Conservation (phyloP, 495 filamentous ascomycete species). For the Venustampulla echinocandica region DNA sequence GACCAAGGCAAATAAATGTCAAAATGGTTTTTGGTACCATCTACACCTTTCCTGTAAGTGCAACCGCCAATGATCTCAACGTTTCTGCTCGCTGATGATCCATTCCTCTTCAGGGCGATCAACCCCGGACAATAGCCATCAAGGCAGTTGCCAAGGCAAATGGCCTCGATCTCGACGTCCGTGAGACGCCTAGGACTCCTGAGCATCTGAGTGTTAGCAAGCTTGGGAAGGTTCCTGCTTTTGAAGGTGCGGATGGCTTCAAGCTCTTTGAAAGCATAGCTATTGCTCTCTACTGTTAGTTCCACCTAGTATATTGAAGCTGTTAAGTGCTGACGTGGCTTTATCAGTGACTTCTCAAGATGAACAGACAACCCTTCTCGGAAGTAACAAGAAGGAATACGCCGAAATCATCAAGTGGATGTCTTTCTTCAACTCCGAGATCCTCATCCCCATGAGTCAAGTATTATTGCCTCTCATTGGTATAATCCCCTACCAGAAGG, state of each 20-base stretch:
- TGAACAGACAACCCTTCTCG: constrained; percentile 97
- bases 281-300: constrained; percentile 95
- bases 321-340: constrained; percentile 27
- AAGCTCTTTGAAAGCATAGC: constrained; percentile 82
- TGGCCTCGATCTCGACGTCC: constrained; percentile 78
- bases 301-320: constrained; percentile 6
- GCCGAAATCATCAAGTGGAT: constrained; percentile 96
- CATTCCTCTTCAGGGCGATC: constrained; percentile 58
- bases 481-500: constrained; percentile 89
- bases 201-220: constrained; percentile 82
- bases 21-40: too few relatives aligned
- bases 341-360: constrained; percentile 91
- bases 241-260: constrained; percentile 89
- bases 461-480: constrained; percentile 87
- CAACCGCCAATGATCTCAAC: too few relatives aligned
- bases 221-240: constrained; percentile 84
- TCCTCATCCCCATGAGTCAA: constrained; percentile 61
- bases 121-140: constrained; percentile 81
- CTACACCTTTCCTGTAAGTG: too few relatives aligned
- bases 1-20: too few relatives aligned
- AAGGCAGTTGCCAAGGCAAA: constrained; percentile 93
- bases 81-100: constrained; percentile 13
- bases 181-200: constrained; percentile 49
- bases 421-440: constrained; percentile 83
- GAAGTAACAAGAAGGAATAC: constrained; percentile 99